Conservation (phyloP, 805 yeast genomes). For the Starmera pachycereana region DNA sequence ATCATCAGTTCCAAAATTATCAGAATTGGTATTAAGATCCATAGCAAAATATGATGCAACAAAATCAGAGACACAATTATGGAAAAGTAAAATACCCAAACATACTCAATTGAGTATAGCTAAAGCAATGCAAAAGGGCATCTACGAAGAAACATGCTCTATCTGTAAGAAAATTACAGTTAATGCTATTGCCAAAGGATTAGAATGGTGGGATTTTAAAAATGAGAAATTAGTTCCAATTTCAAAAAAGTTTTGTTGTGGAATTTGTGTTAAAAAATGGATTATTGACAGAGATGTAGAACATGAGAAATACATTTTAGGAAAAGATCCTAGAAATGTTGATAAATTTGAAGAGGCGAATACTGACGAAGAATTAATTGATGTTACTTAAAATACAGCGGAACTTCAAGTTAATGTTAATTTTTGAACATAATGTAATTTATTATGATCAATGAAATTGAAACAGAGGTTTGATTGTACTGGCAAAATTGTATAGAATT, state of each 20-base stretch:
- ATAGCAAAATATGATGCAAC: conserved; percentile 45
- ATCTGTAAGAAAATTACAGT: conserved; percentile 37
- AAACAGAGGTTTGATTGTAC: too few relatives aligned
- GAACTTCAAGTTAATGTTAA: too few relatives aligned
- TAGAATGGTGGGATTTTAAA: conserved; percentile 61
- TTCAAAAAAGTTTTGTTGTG: conserved; percentile 45
- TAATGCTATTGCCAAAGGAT: conserved; percentile 46
- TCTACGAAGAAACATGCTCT: conserved; percentile 42
- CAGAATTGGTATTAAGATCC: conserved; percentile 35
- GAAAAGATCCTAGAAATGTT: too few relatives aligned
- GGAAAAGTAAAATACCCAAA: conserved; percentile 41
- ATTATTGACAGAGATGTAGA: conserved; percentile 6
- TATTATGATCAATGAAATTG: too few relatives aligned
- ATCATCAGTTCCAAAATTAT: conserved; percentile 32
- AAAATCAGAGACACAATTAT: conserved; percentile 39
- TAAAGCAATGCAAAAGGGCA: conserved; percentile 42
- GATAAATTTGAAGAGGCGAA: too few relatives aligned
- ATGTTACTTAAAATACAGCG: too few relatives aligned
- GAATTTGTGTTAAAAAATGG: conserved; percentile 33
- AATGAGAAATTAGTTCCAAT: conserved; percentile 41
- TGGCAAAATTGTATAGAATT: too few relatives aligned
- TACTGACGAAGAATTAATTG: too few relatives aligned
- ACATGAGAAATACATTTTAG: background rate
- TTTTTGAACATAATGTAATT: too few relatives aligned
- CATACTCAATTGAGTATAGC: conserved; percentile 35